A percentile compares a stretch with the other conserved stretches of the same genome.
Conservation (phyloP, 2,329 filamentous ascomycete species). For the Ramularia collo-cygni region DNA sequence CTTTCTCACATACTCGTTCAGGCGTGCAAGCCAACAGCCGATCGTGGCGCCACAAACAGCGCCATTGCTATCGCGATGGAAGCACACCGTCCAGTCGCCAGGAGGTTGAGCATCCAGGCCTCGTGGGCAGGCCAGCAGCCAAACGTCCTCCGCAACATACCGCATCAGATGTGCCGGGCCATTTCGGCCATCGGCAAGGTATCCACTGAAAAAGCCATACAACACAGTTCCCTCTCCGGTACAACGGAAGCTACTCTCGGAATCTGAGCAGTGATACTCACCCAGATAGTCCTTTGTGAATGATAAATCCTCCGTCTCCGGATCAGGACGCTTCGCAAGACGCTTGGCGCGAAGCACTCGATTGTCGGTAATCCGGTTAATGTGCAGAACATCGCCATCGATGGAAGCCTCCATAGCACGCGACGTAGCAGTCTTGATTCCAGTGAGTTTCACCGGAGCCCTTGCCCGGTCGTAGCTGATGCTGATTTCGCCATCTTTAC, state of each 20-base stretch:
- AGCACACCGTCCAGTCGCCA: constrained; percentile 39
- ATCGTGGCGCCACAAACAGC: constrained; percentile 27
- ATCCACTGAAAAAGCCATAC: constrained; percentile 40
- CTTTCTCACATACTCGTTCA: too few relatives aligned
- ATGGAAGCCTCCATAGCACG: constrained; percentile 24
- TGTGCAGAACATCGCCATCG: constrained; percentile 24
- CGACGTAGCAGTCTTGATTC: constrained; percentile 17
- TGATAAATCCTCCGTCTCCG: not conserved
- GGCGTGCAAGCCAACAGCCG: constrained; percentile 36
- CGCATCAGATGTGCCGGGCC: constrained; percentile 32
- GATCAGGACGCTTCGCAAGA: constrained; percentile 1
- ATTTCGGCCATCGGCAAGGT: constrained; percentile 32
- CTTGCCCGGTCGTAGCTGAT: constrained; percentile 7
- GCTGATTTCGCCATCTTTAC: constrained; percentile 17
- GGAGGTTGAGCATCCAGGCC: constrained; percentile 38
- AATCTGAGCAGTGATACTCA: constrained; percentile 32
- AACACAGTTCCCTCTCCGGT: constrained; percentile 32
- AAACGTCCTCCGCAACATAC: constrained; percentile 36
- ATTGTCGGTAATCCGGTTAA: constrained; percentile 17
- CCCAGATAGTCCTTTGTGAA: constrained; percentile 21
- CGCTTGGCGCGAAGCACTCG: constrained; percentile 12
- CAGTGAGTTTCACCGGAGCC: constrained; percentile 6
- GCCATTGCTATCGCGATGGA: constrained; percentile 20
- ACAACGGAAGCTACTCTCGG: constrained; percentile 34
- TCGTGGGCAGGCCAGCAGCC: constrained; percentile 33